Evolutionary conservation across 164 flowering plant species (phyloP).

Genomic region (Amborella trichopoda): DNA sequence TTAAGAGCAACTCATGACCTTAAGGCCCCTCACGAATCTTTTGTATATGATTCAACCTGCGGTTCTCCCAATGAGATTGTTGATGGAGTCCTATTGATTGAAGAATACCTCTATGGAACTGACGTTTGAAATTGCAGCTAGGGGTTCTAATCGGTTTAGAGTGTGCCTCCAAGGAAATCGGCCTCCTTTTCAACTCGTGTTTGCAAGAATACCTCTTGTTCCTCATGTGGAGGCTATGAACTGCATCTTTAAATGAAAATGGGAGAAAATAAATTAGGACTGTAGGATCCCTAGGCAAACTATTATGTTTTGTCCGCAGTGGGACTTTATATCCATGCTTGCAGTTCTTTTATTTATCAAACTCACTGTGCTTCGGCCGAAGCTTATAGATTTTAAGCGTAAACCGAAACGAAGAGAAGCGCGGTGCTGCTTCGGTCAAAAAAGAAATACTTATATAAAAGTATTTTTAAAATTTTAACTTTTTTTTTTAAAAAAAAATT

Average conservation of each 20-base stretch:
- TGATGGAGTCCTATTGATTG: constrained; percentile 26
- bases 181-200: constrained; percentile 18
- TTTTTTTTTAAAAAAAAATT: no score
- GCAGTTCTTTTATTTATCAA: constrained; percentile 17
- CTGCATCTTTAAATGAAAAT: constrained; percentile 25
- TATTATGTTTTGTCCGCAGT: constrained; percentile 21
- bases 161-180: constrained; percentile 32
- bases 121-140: constrained; percentile 12
- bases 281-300: constrained; percentile 29
- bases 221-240: constrained; percentile 18
- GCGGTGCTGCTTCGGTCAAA: no score
- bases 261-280: constrained; percentile 50
- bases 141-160: constrained; percentile 41
- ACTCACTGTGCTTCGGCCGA: no score
- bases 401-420: no score
- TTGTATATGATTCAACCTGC: constrained; percentile 35
- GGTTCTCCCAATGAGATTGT: constrained; percentile 37
- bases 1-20: constrained; percentile 31
- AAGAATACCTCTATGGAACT: constrained; percentile 25
- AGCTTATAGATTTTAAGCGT: no score
- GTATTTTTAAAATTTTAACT: no score
- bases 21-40: constrained; percentile 32
- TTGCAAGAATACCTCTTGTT: constrained; percentile 7
- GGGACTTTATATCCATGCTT: constrained; percentile 12
- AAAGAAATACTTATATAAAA: no score